Percentiles rank a stretch among this genome's conserved stretches.
These are phyloP conservation scores for Anisogramma anomala DNA, from an alignment of 2,329 filamentous ascomycete species.

Conservation along the genomic window DNA sequence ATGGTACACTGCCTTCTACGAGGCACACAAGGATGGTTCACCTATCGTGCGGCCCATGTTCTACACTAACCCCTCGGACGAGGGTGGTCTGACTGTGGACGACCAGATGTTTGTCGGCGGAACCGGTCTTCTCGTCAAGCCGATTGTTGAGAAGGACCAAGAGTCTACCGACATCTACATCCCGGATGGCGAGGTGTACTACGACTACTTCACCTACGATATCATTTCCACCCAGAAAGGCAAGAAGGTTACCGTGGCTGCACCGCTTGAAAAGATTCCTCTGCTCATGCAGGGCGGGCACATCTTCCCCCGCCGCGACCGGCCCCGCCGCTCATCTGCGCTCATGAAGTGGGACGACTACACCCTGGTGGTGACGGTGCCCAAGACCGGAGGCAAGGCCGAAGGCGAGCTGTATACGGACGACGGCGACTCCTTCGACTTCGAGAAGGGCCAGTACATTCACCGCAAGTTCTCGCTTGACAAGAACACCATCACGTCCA, in stretches of 20 bases:
- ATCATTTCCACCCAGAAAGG: conserved; percentile 58
- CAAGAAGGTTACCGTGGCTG: conserved; percentile 55
- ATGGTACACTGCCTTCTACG: conserved; percentile 96
- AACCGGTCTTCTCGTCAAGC: conserved; percentile 86
- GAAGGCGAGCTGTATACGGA: conserved; percentile 80
- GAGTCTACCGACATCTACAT: conserved; percentile 71
- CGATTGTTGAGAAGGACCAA: conserved; percentile 68
- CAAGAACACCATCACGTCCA: conserved; percentile 50
- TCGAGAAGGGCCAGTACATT: conserved; percentile 75
- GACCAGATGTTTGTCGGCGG: conserved; percentile 86
- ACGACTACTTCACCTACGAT: conserved; percentile 87
- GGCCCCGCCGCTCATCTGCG: conserved; percentile 70
- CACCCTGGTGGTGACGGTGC: conserved; percentile 70
- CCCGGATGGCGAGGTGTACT: conserved; percentile 80
- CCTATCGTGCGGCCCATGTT: conserved; percentile 89
- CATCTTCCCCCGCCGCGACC: conserved; percentile 81
- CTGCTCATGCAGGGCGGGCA: conserved; percentile 88
- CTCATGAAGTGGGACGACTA: conserved; percentile 94
- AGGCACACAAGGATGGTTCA: conserved; percentile 69
- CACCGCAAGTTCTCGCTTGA: conserved; percentile 67
- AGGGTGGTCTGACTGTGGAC: conserved; percentile 77
- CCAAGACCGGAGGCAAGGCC: conserved; percentile 50
- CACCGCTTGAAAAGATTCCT: conserved; percentile 77
- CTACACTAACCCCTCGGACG: conserved; percentile 79
- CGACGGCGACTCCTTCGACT: conserved; percentile 88